phyloP scores from a whole-genome alignment of 306 rosid species.

The Adenanthera pavonina region DNA sequence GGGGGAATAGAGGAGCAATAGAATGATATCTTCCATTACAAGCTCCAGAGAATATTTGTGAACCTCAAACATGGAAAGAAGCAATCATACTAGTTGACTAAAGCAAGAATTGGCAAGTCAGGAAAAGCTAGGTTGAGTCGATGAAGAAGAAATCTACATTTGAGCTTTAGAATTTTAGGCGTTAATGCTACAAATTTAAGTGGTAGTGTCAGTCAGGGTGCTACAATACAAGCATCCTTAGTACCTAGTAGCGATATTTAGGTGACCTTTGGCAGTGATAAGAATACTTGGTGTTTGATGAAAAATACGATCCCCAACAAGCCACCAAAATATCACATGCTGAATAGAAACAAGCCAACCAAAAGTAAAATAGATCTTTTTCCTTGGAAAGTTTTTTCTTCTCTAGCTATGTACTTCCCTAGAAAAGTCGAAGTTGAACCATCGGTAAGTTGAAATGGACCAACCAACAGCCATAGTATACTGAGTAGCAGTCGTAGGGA shows the following conservation, averaged over 20 bases:
- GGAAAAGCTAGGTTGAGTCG: constrained; percentile 75
- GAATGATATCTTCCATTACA: neutral
- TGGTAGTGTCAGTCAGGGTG: neutral
- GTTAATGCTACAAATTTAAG: neutral
- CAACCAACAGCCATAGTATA: no score
- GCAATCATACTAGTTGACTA: constrained; percentile 77
- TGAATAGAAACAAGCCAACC: constrained; percentile 45
- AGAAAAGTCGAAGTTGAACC: no score
- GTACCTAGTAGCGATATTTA: constrained; percentile 89
- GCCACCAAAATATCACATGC: constrained; percentile 88
- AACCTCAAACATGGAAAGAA: neutral
- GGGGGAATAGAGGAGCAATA: neutral
- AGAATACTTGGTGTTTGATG: constrained; percentile 88
- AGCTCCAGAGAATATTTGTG: neutral
- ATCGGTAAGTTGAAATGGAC: no score
- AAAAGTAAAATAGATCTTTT: neutral
- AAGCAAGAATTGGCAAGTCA: constrained; percentile 77
- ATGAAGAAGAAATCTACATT: constrained; percentile 76
- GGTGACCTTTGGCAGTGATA: constrained; percentile 93
- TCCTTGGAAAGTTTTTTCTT: neutral
- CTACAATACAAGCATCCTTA: constrained; percentile 1
- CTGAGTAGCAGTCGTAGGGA: no score
- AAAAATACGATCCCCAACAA: constrained; percentile 75
- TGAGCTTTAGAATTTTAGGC: constrained; percentile 25
- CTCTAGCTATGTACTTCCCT: neutral